Evolutionary conservation across 1,139 yeast species (phyloP), one percentile per base, ranked within the genome.

Genomic region (Pneumocystis wakefieldiae): DNA sequence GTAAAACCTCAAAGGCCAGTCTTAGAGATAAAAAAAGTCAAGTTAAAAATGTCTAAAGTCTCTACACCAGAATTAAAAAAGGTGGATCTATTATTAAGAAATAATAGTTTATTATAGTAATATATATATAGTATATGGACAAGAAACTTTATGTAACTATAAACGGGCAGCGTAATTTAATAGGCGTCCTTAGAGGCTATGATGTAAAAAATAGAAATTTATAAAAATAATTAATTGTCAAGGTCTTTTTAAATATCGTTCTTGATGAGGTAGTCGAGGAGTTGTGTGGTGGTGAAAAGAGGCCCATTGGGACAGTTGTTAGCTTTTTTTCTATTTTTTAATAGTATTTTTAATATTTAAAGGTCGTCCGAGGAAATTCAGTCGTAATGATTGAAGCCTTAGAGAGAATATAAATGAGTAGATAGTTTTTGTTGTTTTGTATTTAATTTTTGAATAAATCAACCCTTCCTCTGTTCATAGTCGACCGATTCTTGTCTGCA

Each of bases 181-280:
- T 81, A 3, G 96, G 96, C 1, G 80, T 82, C 7, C 78, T 88
- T 65, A 78, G 87, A 71, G 96, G 96, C 12, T 88, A 83, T 72
- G 96, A 88, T 71, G 84, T 82, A 70, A 67, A 81, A 75, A 37
- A 19, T 3, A 70, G 36, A 15, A 15, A 35, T 29, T 10, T 60
- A 61, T 67, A 28, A 35, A 17, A 24, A 48, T 24, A 8, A 32
- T 48, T 48, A 48, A 10, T 19, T 3, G 24, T 14, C 8, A 63
- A 79, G 82, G 76, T 82, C 14, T 87, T 87, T 71, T 74, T 87
- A 70, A 88, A 87, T 71, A 76, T 87, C 41, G 90, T 89, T 0
- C 72, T 87, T 41, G 87, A 83, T 59, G 87, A 86, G 62, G 90
- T 92, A 0, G 78, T 83, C 32, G 95, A 87, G 71, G 85, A 80